Base-by-base conservation (phyloP, 2,329 filamentous ascomycete species). In the Cercospora zeina region DNA sequence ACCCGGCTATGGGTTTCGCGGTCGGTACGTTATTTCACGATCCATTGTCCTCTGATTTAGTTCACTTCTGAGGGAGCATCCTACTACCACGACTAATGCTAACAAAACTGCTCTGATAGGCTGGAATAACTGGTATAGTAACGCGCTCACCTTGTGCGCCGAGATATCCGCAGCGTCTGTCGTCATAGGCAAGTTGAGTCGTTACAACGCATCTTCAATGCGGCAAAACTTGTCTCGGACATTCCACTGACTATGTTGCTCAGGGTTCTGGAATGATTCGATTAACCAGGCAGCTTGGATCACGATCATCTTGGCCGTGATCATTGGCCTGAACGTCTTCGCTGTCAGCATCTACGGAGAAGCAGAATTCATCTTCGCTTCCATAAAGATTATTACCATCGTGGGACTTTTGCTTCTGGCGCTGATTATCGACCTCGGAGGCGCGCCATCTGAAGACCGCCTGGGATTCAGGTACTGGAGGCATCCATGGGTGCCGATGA, bases 401-500 rank as follows among this genome's bases (percentile, higher is more conserved):
- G 66, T 81, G 30, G 79, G 79, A 31, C 71, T 81, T 14, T 33
- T 72, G 10, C 33, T 72, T 33, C 54, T 71, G 16, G 76, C 77
- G 1, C 75, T 88, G 31, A 79, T 88, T 61, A 85, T 88, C 68
- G 83, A 86, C 68, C 79, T 87, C 0, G 86, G 86, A 31, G 86
- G 85, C 51, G 80, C 85, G 1, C 82, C 85, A 0, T 83, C 84
- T 3, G 81, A 81, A 0, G 79, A 83, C 19, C 78, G 83, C 4
- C 80, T 86, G 56, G 88, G 88, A 1, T 90, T 90, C 73, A 75
- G 80, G 39, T 90, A 89, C 74, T 92, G 89, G 89, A 83, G 79
- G 58, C 59, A 75, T 33, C 88, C 89, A 0, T 88, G 87, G 1
- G 85, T 64, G 13, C 64, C 66, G 4, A 71, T 71, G 68, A 85